These are phyloP conservation scores for Dactylellina leptospora DNA, from an alignment of 2,329 filamentous ascomycete genomes.

Conservation along the genomic window DNA sequence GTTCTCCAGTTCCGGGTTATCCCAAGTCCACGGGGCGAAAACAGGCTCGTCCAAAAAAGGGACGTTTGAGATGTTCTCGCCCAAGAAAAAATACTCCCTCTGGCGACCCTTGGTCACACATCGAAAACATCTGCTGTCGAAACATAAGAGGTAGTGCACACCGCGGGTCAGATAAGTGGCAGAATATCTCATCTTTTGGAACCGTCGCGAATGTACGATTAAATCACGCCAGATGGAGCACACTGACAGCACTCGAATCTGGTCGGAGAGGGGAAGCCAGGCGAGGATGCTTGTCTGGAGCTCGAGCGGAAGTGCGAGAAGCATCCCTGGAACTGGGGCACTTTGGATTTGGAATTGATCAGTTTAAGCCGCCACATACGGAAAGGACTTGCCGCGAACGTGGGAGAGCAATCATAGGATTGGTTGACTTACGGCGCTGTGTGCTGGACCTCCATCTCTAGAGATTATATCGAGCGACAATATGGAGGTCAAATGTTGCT, in stretches of 20 bases:
- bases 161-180: background rate
- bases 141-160: slow-evolving; percentile 3
- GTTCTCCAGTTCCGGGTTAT: background rate
- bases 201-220: background rate
- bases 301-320: slow-evolving; percentile 11
- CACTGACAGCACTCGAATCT: slow-evolving; percentile 9
- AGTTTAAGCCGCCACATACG: no score
- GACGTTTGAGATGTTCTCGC: background rate
- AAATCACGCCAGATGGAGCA: slow-evolving; percentile 5
- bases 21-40: background rate
- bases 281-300: slow-evolving; percentile 14
- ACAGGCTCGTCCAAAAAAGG: slow-evolving; percentile 11
- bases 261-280: slow-evolving; percentile 12
- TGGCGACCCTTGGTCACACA: background rate
- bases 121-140: background rate
- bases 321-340: background rate
- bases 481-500: no score
- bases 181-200: slow-evolving; percentile 11
- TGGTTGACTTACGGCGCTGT: no score
- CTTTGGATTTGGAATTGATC: no score
- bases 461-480: no score
- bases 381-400: no score
- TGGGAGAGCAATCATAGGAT: no score
- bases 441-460: no score
- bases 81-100: slow-evolving; percentile 1